Base-by-base conservation (phyloP, 1,139 yeast species). In the Eremothecium gossypii region DNA sequence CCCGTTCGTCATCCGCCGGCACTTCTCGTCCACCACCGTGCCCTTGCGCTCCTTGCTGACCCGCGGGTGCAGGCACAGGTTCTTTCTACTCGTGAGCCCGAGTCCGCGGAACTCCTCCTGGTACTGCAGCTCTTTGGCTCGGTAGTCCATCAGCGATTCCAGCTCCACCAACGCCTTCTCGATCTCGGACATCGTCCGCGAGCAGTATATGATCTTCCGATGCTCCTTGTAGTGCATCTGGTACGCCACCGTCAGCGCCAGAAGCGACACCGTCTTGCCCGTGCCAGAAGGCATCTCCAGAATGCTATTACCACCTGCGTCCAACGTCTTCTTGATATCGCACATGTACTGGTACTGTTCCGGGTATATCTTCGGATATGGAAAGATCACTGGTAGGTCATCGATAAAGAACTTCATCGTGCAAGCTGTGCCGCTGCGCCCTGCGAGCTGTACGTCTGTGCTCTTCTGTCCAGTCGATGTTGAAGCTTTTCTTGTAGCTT, bases 221-320 rank as follows among this genome's bases (percentile, higher is more conserved):
- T 86, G 96, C 57, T 91, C 96, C 6, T 96, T 95, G 61, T 87
- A 87, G 63, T 78, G 84, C 84, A 85, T 79, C 60, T 91, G 99
- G 62, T 91, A 93, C 8, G 98, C 96, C 40, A 91, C 86, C 0
- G 97, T 86, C 35, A 91, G 66, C 0, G 97, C 86, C 35, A 91
- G 70, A 58, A 91, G 71, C 1, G 97, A 87, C 4, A 91, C 84
- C 33, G 99, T 91, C 61, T 91, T 91, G 35, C 99, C 99, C 4
- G 99, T 91, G 2, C 99, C 99, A n/a, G 99, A 91, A 55, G 99
- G 99, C 99, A 91, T 91, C 67, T 91, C 99, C 58, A 91, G 65
- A 43, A 91, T 89, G 66, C 96, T 84, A 62, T 89, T 87, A n/a
- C 97, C 98, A 1, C 97, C 97, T 1, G 83, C 95, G 68, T 91